phyloP scores from a whole-genome alignment of 441 rosid genomes.

The Jatropha multifida region DNA sequence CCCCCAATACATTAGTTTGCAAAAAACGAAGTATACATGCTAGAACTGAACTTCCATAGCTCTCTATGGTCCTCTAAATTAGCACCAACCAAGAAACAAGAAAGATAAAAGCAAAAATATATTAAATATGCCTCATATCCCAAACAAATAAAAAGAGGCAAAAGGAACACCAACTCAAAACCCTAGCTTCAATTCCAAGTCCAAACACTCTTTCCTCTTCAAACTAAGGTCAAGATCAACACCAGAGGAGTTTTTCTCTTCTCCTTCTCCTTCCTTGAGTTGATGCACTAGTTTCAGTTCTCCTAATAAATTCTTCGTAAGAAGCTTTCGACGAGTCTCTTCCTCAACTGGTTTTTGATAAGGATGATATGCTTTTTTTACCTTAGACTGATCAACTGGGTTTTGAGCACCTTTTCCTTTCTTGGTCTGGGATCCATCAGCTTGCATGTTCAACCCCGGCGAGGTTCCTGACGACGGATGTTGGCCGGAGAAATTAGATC shows the following conservation, averaged over 20 bases:
- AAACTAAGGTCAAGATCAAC: slow-evolving; percentile 13
- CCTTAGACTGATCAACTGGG: not conserved
- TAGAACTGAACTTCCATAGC: no score
- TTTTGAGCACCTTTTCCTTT: not conserved
- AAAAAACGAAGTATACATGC: no score
- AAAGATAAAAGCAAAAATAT: no score
- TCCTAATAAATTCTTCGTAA: slow-evolving; percentile 22
- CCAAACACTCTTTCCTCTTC: slow-evolving; percentile 7
- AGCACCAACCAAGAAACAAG: no score
- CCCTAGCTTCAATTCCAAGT: slow-evolving; percentile 30
- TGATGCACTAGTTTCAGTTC: slow-evolving; percentile 8
- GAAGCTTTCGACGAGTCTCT: not conserved
- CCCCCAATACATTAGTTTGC: no score
- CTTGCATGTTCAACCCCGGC: not conserved
- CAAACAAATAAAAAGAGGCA: no score
- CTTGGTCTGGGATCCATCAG: not conserved
- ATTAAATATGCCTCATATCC: no score
- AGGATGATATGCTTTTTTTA: not conserved
- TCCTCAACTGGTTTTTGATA: not conserved
- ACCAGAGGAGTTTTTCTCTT: not conserved
- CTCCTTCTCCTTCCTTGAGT: not conserved
- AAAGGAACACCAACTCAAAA: not conserved
- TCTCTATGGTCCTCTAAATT: no score
- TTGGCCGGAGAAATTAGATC: not conserved
- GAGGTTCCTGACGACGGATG: not conserved